Evolutionary conservation across 805 yeast genomes (phyloP).

Genomic region (Clavispora fructus): DNA sequence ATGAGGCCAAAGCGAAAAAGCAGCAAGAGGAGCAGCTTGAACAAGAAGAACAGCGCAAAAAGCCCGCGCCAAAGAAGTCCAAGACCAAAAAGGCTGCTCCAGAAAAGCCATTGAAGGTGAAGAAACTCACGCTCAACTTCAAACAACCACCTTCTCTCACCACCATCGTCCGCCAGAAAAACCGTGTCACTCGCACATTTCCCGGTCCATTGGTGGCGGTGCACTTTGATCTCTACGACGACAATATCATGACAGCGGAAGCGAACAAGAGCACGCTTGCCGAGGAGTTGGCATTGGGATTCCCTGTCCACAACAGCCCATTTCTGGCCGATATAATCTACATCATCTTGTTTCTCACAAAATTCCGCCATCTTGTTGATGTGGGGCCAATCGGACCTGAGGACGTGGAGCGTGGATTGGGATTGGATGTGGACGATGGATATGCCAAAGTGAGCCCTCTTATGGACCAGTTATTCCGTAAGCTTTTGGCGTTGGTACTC

Average conservation of each 20-base stretch:
- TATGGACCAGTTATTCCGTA: conserved; percentile 31
- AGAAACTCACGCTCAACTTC: conserved; percentile 3
- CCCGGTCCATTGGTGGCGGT: conserved; percentile 38
- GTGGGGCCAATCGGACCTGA: conserved; percentile 29
- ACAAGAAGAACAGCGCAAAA: conserved; percentile 1
- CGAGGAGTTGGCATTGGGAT: conserved; percentile 33
- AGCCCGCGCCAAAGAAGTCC: not conserved
- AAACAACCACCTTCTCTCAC: conserved; percentile 17
- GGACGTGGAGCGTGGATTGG: conserved; percentile 32
- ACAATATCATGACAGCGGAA: conserved; percentile 20
- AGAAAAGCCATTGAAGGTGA: not conserved
- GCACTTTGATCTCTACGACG: conserved; percentile 34
- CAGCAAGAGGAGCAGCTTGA: not conserved
- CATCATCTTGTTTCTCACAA: conserved; percentile 27
- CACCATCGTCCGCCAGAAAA: conserved; percentile 24
- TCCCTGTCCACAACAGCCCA: conserved; percentile 18
- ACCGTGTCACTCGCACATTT: conserved; percentile 27
- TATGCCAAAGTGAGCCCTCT: conserved; percentile 17
- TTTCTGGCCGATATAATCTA: conserved; percentile 25
- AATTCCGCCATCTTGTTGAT: conserved; percentile 23
- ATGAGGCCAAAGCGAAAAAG: conserved; percentile 5
- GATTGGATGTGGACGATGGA: conserved; percentile 13
- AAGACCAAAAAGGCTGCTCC: conserved; percentile 5
- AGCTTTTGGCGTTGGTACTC: conserved; percentile 29
- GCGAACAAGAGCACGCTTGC: conserved; percentile 14